phyloP scores from a whole-genome alignment of 2,329 filamentous ascomycete genomes.

The Fusarium sp. region DNA sequence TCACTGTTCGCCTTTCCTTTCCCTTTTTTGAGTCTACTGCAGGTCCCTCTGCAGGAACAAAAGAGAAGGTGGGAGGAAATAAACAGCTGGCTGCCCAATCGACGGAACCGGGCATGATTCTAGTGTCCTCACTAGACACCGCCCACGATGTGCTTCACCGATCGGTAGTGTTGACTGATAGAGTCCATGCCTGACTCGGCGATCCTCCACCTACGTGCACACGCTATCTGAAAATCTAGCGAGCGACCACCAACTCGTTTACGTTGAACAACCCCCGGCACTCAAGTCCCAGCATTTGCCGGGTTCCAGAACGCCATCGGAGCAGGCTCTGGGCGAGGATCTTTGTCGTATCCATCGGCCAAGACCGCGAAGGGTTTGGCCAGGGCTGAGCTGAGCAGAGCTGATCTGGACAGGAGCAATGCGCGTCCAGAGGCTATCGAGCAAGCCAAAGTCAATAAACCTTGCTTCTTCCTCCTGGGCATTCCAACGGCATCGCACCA shows the following conservation, averaged over 20 bases:
- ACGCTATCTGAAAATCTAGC: background rate
- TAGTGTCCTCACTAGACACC: background rate
- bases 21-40: too few species aligned
- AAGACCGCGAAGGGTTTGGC: constrained; percentile 9
- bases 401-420: constrained; percentile 22
- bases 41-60: too few species aligned
- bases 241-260: background rate
- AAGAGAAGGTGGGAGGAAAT: too few species aligned
- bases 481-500: constrained; percentile 35
- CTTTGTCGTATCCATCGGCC: constrained; percentile 12
- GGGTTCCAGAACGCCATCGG: constrained; percentile 21
- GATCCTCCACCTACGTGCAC: constrained; percentile 28
- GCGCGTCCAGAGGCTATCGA: constrained; percentile 15
- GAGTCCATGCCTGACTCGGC: constrained; percentile 25
- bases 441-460: constrained; percentile 4
- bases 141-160: constrained; percentile 2
- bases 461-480: constrained; percentile 14
- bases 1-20: constrained; percentile 8
- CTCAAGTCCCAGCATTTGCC: constrained; percentile 11
- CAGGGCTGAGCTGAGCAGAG: constrained; percentile 1
- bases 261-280: constrained; percentile 10
- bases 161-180: background rate
- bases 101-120: constrained; percentile 13
- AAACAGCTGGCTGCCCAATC: constrained; percentile 20
- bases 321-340: background rate